Evolutionary conservation across 345 rosid genomes (phyloP).

Genomic region (thale cress (Arabidopsis thaliana)): DNA sequence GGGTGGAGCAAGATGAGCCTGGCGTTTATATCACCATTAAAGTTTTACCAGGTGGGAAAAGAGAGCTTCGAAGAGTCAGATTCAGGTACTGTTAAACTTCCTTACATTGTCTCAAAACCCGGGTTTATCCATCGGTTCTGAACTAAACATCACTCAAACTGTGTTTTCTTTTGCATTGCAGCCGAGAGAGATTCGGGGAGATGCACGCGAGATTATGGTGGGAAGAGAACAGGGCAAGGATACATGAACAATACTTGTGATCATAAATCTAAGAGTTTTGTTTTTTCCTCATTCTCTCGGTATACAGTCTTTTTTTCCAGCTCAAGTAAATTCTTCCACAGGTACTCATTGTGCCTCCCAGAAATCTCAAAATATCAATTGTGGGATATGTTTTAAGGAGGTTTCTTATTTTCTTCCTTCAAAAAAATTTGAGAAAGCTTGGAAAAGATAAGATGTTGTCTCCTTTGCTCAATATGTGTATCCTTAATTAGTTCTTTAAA

Average conservation of each 20-base stretch:
- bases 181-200: conserved; percentile 97
- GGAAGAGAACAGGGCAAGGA: conserved; percentile 97
- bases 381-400: conserved; percentile 20
- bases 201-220: conserved; percentile 98
- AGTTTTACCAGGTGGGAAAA: conserved; percentile 75
- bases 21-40: conserved; percentile 96
- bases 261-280: conserved; percentile 37
- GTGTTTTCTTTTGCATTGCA: conserved; percentile 32
- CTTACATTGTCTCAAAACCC: conserved; percentile 17
- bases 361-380: conserved; percentile 25
- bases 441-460: neutral
- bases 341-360: conserved; percentile 31
- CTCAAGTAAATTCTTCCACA: conserved; percentile 31
- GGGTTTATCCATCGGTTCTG: neutral
- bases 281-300: conserved; percentile 33
- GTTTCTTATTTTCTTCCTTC: neutral
- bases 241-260: conserved; percentile 90
- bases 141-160: neutral
- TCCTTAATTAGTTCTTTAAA: neutral
- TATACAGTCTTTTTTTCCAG: conserved; percentile 25
- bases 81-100: conserved; percentile 72
- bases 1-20: conserved; percentile 98
- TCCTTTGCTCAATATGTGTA: neutral
- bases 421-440: neutral
- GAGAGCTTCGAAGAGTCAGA: conserved; percentile 96